Evolutionary conservation across 116 monocot species (phyloP), one percentile per base, ranked within the genome.

Genomic region (Papilionanthe hybrid): DNA sequence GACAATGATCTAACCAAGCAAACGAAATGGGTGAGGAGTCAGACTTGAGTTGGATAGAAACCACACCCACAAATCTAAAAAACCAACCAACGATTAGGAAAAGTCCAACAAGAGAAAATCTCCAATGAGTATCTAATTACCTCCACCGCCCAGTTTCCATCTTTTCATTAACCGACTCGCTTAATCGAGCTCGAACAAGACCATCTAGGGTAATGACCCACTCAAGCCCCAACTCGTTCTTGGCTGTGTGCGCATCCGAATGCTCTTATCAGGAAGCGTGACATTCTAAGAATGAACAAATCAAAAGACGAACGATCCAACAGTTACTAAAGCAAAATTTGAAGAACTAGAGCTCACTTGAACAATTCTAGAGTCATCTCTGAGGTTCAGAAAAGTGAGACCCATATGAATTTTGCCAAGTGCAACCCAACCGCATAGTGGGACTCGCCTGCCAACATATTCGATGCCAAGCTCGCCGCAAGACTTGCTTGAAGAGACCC

Each of bases 201-300:
- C 98, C 98, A 74, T 98, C 98, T 0, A 94, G 84, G 1, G 98
- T 86, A n/a, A 98, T 77, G 63, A 98, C 98, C 76, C 90, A 94
- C 86, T 98, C 98, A 25, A 92, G 55, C 77, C 94, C 88, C 81
- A 94, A 77, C 83, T 90, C 94, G 72, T 90, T 94, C 17, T 85
- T 90, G 12, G 81, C 50, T 17, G 84, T 42, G 69, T 98, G 91
- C 1, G 94, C 94, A 30, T 94, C 94, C 5, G 93, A 90, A 47
- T 77, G 90, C 48, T 94, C 82, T n/a, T n/a, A 69, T 87, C 90
- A 9, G 94, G 98, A 11, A 98, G 77, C 18, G 94, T 98, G 17
- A 91, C 91, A 27, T 94, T 75, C 98, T 98, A 49, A 45, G 11
- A 44, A 23, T 8, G 56, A 53, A 80, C 63, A 68, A 68, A n/a